Evolutionary conservation across 1,284 basidiomycete species (phyloP).

Genomic region (Microbotryum lychnidis-dioicae): DNA sequence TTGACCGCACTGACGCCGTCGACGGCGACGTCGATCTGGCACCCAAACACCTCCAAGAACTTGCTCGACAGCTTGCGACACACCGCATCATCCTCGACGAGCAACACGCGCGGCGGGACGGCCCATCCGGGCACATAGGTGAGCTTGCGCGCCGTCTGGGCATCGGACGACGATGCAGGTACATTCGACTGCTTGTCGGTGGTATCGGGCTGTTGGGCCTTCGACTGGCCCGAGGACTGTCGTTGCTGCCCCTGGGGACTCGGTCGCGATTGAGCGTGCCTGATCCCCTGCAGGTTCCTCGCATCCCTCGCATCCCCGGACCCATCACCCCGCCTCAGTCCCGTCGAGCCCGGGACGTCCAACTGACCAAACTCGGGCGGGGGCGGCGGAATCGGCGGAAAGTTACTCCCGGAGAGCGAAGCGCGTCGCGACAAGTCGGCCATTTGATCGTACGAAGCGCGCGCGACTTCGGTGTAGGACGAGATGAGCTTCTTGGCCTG

Average conservation of each 20-base stretch:
- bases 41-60: constrained; percentile 91
- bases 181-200: background rate
- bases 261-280: background rate
- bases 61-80: constrained; percentile 80
- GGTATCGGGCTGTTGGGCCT: background rate
- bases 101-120: constrained; percentile 53
- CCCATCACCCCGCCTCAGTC: too few relatives aligned
- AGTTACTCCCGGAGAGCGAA: constrained; percentile 18
- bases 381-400: constrained; percentile 19
- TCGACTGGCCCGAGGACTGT: background rate
- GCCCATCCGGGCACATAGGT: constrained; percentile 64
- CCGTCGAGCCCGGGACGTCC: constrained; percentile 9
- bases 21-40: constrained; percentile 86
- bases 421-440: constrained; percentile 62
- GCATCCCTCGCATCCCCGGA: too few relatives aligned
- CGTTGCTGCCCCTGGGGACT: constrained; percentile 3
- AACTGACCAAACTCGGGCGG: constrained; percentile 26
- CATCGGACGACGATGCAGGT: background rate
- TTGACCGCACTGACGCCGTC: constrained; percentile 87
- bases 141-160: constrained; percentile 33
- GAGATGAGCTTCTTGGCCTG: constrained; percentile 55
- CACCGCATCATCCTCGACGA: constrained; percentile 93
- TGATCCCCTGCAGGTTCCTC: background rate
- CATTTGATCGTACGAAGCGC: constrained; percentile 59
- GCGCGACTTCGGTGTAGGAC: constrained; percentile 53